These are phyloP conservation scores for Begonia peltatifolia DNA, from an alignment of 306 rosid species.

Conservation along the genomic window DNA sequence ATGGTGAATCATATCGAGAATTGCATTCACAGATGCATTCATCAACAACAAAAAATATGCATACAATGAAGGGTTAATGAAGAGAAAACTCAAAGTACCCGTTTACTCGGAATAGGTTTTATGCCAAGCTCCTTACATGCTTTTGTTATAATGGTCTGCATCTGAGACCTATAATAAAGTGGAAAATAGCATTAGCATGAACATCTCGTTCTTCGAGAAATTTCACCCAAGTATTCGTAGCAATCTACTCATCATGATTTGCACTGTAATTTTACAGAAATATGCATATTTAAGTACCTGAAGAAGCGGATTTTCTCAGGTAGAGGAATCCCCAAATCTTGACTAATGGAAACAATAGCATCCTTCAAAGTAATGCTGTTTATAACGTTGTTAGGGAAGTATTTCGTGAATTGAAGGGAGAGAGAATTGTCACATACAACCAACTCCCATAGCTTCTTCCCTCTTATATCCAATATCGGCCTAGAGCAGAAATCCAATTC, in stretches of 20 bases:
- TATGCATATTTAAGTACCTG: slow-evolving; percentile 27
- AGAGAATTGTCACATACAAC: slow-evolving; percentile 76
- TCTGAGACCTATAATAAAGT: slow-evolving; percentile 71
- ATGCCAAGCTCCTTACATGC: slow-evolving; percentile 82
- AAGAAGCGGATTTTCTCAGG: slow-evolving; percentile 84
- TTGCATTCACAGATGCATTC: no score
- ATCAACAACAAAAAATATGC: no score
- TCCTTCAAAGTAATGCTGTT: slow-evolving; percentile 82
- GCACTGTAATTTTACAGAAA: no score
- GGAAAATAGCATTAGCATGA: neutral
- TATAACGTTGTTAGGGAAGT: slow-evolving; percentile 82
- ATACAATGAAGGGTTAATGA: neutral
- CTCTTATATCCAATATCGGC: slow-evolving; percentile 74
- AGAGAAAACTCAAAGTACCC: slow-evolving; percentile 42
- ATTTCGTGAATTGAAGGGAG: slow-evolving; percentile 73
- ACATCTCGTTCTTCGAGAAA: neutral
- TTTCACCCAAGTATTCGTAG: neutral
- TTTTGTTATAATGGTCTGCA: slow-evolving; percentile 92
- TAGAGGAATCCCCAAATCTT: slow-evolving; percentile 49
- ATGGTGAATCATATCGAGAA: no score
- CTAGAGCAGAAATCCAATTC: slow-evolving; percentile 92
- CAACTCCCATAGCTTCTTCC: slow-evolving; percentile 95
- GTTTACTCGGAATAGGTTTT: slow-evolving; percentile 71
- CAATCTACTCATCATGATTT: no score
- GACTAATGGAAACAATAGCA: slow-evolving; percentile 42